Base-by-base conservation (phyloP, 805 yeast genomes). In the Metschnikowia koreensis region DNA sequence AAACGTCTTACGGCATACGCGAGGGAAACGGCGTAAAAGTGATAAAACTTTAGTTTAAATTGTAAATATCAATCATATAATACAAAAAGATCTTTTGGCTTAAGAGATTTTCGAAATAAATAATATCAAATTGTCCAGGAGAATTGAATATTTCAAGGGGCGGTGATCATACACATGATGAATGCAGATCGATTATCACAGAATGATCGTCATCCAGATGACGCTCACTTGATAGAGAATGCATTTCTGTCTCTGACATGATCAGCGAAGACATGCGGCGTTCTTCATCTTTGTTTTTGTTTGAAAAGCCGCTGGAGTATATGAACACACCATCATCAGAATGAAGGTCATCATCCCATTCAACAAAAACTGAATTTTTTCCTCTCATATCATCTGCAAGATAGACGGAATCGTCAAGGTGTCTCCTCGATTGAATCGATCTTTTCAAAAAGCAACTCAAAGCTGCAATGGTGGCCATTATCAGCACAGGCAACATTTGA, bases 371-470 rank as follows among this genome's bases (percentile, higher is more conserved):
- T 7, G 53, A 29, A n/a, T 38, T 7, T 15, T 44, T 47, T 10
- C 51, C 38, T 22, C 60, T 41, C 49, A 54, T 47, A 9, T 51
- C 56, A 38, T 45, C 44, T 9, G 50, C 43, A 7, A 41, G 38
- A 22, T 47, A 47, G 1, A 40, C 34, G 10, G 56, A 64, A 28
- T 68, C 73, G 31, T 71, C 71, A 47, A 73, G 64, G 51, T 70
- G 70, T 61, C 70, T 63, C 60, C 85, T 64, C 16, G 85, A 77
- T 26, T 80, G 76, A 5, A 83, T 80, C 0, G 87, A 78, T 58
- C 97, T 74, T 62, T 92, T 81, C 74, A 86, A 77, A 48, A 88
- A 76, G 65, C 96, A 89, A 16, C 87, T 68, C 56, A 85, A 65
- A 1, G 90, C 78, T 1, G 89, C 83, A 29, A 82, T 76, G 1